Evolutionary conservation across 2,329 filamentous ascomycete genomes (phyloP), one percentile per base, ranked within the genome.

Genomic region (Colletotrichum sp.): DNA sequence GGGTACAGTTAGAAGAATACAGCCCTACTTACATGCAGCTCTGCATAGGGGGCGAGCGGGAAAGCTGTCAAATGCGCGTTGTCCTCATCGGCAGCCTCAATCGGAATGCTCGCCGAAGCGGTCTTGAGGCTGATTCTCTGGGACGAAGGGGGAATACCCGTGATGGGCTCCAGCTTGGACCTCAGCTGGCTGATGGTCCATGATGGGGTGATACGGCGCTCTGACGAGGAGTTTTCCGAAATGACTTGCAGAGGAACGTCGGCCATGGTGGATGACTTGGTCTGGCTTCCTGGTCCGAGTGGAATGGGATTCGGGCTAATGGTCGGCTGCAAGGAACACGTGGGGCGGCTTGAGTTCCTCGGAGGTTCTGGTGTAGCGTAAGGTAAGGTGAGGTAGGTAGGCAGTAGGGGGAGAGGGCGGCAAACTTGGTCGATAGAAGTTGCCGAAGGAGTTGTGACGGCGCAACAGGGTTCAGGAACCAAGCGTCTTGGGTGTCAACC

Each of bases 161-260:
- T 98, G 85, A 98, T 93, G 77, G 95, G 94, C 85, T 98, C 96
- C 67, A 99, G 92, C 85, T 97, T 97, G 69, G 89, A 86, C 87
- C 96, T 98, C 80, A 98, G 90, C 80, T 95, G 93, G 71, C 90
- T 89, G 82, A 99, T 94, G 77, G 93, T 94, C 97, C 97, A 99
- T 79, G 96, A 94, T 16, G 96, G 96, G 30, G 95, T 96, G 83
- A 98, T 93, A 79, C 97, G 95, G 77, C 96, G 94, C 87, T 99
- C 97, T 67, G 95, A 96, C 65, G 93, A 91, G 64, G 94, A 90
- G 84, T 94, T 94, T 76, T 95, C 93, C 67, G 94, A 96, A 76
- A 90, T 90, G 81, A 97, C 91, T 78, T 93, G 89, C 80, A 97
- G 89, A 78, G 94, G 93, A 72, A 97, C 90, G 84, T 97, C 95